Base-by-base conservation (phyloP, 768 basidiomycete species). In the Boletales sp. region DNA sequence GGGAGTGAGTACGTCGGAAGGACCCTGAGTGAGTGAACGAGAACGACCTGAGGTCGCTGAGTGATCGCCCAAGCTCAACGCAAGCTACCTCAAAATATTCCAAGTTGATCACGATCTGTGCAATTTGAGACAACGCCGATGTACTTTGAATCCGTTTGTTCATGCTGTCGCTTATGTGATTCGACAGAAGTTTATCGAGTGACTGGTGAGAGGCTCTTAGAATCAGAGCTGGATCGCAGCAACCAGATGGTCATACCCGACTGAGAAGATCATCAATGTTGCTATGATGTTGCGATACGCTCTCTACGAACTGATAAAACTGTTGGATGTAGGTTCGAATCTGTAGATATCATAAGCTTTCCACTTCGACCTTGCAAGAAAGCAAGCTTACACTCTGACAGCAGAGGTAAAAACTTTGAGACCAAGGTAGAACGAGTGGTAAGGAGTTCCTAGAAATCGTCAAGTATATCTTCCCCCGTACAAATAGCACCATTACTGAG, bases 251-350 rank as follows among this genome's bases (percentile, higher is more conserved):
- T 35, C 63, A 49, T 60, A 94, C 95, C 77, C 86, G 93, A 71
- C 86, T 86, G 44, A 99, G 68, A 9, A 97, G 75, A 47, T 93
- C 92, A 59, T 98, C 94, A 30, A 94, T 90, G 62, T 94, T 88
- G 38, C 87, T 80, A 66, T 94, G 89, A 50, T 92, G 88, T 62
- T 94, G 90, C 2, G 88, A 84, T 6, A 97, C 89, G 9, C 95
- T 95, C 58, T 99, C 97, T 0, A 94, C 84, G 67, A 98, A 99
- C 19, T 91, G 86, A 64, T 97, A 95, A 72, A 97, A 98, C 59
- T 91, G 92, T 58, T 94, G 88, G 35, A 97, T 88, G 62, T 95
- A 97, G 38, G 74, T 76, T 21, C 91, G 84, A 51, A 95, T 88
- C 84, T 95, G 71, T 27, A 24, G 39, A 27, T 13, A 36, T 43